A percentile compares a stretch with the other conserved stretches of the same genome.
Evolutionary conservation across 2,329 filamentous ascomycete genomes (phyloP).

Genomic region (Penicillium sclerotiorum): DNA sequence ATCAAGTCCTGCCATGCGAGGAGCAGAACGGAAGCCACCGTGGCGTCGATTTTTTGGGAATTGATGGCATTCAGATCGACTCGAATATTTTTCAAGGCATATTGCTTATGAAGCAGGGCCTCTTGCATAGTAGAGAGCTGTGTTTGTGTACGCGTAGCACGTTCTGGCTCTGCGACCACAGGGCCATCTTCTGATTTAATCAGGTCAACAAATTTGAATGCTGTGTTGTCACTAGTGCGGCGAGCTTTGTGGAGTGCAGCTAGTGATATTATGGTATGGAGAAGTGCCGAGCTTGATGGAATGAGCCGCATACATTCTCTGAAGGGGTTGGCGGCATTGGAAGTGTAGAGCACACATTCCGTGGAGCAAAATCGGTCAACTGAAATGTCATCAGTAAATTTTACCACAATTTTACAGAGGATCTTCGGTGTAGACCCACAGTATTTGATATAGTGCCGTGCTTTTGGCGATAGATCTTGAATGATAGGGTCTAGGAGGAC

Average conservation of each 20-base stretch:
- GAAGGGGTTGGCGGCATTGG: conserved; percentile 11
- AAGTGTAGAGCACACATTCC: conserved; percentile 15
- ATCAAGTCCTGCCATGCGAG: conserved; percentile 14
- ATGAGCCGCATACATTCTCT: conserved; percentile 18
- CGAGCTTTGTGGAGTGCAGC: conserved; percentile 16
- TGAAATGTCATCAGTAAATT: neutral
- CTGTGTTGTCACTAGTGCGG: neutral
- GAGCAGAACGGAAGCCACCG: conserved; percentile 13
- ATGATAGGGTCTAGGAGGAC: conserved; percentile 6
- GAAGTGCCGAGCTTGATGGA: conserved; percentile 13
- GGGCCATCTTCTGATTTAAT: too few species aligned
- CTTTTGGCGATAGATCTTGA: conserved; percentile 8
- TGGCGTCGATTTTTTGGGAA: neutral
- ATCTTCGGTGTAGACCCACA: conserved; percentile 3
- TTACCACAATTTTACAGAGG: neutral
- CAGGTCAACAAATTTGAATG: too few species aligned
- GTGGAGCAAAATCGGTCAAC: conserved; percentile 16
- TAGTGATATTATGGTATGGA: conserved; percentile 14
- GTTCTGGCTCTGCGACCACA: too few species aligned
- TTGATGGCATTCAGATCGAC: neutral
- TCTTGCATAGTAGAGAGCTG: neutral
- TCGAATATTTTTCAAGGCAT: conserved; percentile 9
- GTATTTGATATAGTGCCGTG: conserved; percentile 10
- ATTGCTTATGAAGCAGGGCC: conserved; percentile 9
- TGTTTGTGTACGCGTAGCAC: too few species aligned